phyloP scores from a whole-genome alignment of 371 early-diverging fungal genomes.

The Lichtheimia ramosa region DNA sequence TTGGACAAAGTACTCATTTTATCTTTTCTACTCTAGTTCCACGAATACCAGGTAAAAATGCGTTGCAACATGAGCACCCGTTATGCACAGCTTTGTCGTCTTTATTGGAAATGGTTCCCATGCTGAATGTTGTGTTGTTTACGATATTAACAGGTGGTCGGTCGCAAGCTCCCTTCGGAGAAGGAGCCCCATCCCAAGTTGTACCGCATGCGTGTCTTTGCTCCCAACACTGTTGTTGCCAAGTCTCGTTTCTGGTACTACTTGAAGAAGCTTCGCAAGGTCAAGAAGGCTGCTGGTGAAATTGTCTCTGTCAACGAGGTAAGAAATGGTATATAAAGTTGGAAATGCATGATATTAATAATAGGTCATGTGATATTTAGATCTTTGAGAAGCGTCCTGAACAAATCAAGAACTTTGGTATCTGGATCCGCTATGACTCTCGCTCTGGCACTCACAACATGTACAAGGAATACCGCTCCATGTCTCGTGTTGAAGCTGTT shows the following conservation, averaged over 20 bases:
- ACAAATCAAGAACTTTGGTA: slow-evolving; percentile 98
- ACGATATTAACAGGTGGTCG: slow-evolving; percentile 71
- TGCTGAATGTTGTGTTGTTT: not conserved
- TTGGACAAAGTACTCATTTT: not conserved
- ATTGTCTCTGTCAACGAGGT: slow-evolving; percentile 97
- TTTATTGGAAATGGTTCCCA: not conserved
- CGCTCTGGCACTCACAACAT: slow-evolving; percentile 99
- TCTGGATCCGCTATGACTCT: slow-evolving; percentile 99
- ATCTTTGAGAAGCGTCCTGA: slow-evolving; percentile 94
- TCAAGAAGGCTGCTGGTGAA: slow-evolving; percentile 98
- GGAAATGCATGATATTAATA: not conserved
- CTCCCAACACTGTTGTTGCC: slow-evolving; percentile 98
- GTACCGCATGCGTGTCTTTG: slow-evolving; percentile 98
- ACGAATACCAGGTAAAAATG: slow-evolving; percentile 60
- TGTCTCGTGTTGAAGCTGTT: slow-evolving; percentile 94
- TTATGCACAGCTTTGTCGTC: not conserved
- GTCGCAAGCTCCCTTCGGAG: slow-evolving; percentile 93
- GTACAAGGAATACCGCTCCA: slow-evolving; percentile 99
- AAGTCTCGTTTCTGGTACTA: slow-evolving; percentile 99
- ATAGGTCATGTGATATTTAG: slow-evolving; percentile 36
- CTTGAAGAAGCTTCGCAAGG: slow-evolving; percentile 97
- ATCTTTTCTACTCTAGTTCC: slow-evolving; percentile 43
- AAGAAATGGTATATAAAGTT: slow-evolving; percentile 5
- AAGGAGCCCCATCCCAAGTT: slow-evolving; percentile 95
- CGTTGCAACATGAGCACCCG: not conserved